Conservation (phyloP, 768 basidiomycete species). For the Tylopilus cervinicoccineus region DNA sequence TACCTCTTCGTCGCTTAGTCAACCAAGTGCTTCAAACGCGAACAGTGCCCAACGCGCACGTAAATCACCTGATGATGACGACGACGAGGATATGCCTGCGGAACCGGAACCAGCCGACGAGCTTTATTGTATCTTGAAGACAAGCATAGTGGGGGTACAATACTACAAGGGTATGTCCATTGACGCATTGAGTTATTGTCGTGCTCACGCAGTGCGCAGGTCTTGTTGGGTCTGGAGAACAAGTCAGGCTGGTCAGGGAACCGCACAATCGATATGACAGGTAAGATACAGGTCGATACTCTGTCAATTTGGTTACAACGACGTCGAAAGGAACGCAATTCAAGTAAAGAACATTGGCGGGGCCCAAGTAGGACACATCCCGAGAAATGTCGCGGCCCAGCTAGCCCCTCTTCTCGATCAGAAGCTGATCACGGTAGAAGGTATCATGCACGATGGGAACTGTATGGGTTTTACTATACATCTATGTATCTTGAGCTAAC, state of each 20-base stretch:
- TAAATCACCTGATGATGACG: constrained; percentile 34
- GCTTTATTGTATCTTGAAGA: constrained; percentile 53
- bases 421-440: constrained; percentile 64
- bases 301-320: not conserved
- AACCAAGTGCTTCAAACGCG: constrained; percentile 12
- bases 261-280: constrained; percentile 66
- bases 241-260: constrained; percentile 65
- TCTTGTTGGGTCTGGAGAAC: constrained; percentile 74
- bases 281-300: constrained; percentile 30
- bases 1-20: constrained; percentile 12
- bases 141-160: constrained; percentile 78
- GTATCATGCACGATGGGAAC: constrained; percentile 63
- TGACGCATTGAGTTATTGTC: not conserved
- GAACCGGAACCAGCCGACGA: constrained; percentile 60
- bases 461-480: constrained; percentile 32
- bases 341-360: constrained; percentile 76
- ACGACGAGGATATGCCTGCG: constrained; percentile 36
- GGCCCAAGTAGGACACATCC: constrained; percentile 79
- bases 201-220: constrained; percentile 40
- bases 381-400: constrained; percentile 50
- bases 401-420: constrained; percentile 73
- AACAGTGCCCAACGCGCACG: constrained; percentile 6
- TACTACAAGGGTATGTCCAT: constrained; percentile 61
- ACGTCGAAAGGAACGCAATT: constrained; percentile 59
- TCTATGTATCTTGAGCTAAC: constrained; percentile 2